Evolutionary conservation across 371 early-diverging fungal species (phyloP).

Genomic region (Mortierella sp.): DNA sequence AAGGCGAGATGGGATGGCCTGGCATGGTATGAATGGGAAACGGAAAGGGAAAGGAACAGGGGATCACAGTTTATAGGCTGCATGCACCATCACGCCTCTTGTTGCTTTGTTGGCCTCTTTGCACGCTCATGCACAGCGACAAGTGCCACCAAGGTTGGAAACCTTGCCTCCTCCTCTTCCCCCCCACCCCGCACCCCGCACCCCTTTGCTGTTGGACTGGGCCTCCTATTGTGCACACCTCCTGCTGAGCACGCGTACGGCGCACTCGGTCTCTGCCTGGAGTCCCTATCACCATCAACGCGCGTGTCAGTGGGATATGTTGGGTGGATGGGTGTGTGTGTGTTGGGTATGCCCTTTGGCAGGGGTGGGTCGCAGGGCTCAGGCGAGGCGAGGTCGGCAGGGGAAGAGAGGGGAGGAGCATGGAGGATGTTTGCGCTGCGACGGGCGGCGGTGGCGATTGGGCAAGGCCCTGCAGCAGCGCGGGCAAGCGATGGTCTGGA

Average conservation of each 20-base stretch:
- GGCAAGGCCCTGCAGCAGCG: no score
- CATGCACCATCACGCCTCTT: constrained; percentile 10
- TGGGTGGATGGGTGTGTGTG: background rate
- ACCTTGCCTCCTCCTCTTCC: background rate
- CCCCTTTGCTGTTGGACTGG: constrained; percentile 2
- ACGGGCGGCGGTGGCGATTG: no score
- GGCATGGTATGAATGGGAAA: constrained; percentile 22
- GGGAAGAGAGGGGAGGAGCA: background rate
- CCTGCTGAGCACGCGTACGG: constrained; percentile 5
- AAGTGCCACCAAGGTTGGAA: constrained; percentile 13
- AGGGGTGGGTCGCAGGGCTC: no score
- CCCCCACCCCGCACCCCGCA: background rate
- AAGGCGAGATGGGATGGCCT: constrained; percentile 5
- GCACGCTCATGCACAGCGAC: constrained; percentile 24
- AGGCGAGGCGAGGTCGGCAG: background rate
- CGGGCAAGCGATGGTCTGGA: no score
- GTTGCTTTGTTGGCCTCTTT: background rate
- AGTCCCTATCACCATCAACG: no score
- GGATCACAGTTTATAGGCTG: constrained; percentile 9
- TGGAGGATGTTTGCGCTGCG: constrained; percentile 11
- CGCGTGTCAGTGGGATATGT: background rate
- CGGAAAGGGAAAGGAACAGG: constrained; percentile 4
- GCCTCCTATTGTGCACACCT: constrained; percentile 6
- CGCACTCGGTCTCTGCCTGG: background rate
- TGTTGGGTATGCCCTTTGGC: background rate